These are phyloP conservation scores for Ashbya aceris DNA, from an alignment of 1,139 yeast species.

Conservation along the genomic window DNA sequence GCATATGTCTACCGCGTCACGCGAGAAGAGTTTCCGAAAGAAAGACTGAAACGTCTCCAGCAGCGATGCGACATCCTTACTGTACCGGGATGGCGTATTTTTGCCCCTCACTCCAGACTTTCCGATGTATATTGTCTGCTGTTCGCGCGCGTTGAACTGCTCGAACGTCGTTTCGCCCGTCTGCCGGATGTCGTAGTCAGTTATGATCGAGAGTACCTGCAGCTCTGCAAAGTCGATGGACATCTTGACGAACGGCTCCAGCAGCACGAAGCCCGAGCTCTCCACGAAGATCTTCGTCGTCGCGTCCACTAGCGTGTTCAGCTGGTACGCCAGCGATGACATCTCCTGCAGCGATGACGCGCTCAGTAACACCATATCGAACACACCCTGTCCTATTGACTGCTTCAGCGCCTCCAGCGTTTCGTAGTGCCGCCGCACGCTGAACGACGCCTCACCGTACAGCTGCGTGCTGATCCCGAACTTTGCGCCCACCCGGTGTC, in stretches of 20 bases:
- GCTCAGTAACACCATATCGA: constrained; percentile 42
- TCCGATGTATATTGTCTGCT: constrained; percentile 21
- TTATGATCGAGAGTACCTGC: constrained; percentile 50
- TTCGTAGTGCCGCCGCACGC: constrained; percentile 20
- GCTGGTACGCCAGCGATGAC: constrained; percentile 32
- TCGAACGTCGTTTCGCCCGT: constrained; percentile 28
- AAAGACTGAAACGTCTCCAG: constrained; percentile 25
- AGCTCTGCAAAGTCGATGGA: constrained; percentile 29
- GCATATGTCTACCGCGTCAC: constrained; percentile 32
- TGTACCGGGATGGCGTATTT: constrained; percentile 11
- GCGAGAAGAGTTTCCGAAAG: constrained; percentile 25
- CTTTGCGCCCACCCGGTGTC: constrained; percentile 11
- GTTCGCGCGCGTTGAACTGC: constrained; percentile 24
- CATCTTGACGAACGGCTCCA: constrained; percentile 54
- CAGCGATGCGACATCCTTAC: constrained; percentile 17
- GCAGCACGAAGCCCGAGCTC: constrained; percentile 59
- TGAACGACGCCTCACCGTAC: constrained; percentile 22
- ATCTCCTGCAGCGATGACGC: constrained; percentile 41
- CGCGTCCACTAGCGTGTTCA: constrained; percentile 31
- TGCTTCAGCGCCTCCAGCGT: constrained; percentile 15
- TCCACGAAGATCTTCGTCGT: constrained; percentile 51
- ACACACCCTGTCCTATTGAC: constrained; percentile 18
- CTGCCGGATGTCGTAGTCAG: constrained; percentile 52
- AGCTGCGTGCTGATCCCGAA: constrained; percentile 19
- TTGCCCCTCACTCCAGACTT: constrained; percentile 10